Percentiles rank a stretch among this genome's conserved stretches.
phyloP scores from a whole-genome alignment of 768 basidiomycete species.

The Leccinum pellstonianum region DNA sequence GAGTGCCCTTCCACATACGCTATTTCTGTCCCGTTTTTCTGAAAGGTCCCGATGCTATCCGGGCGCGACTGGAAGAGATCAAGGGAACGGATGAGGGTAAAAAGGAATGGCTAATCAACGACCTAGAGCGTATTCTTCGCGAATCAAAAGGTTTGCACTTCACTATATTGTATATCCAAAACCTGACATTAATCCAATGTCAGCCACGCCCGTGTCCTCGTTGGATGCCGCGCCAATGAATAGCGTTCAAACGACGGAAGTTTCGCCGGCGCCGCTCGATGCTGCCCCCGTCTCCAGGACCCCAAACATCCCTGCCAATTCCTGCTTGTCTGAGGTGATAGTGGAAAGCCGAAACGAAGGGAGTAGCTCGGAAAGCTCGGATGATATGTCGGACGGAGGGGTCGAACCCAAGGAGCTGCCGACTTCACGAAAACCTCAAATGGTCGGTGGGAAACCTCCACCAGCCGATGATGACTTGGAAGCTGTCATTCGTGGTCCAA shows the following conservation, averaged over 20 bases:
- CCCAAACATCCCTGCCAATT: slow-evolving; percentile 31
- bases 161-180: background rate
- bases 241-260: slow-evolving; percentile 1
- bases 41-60: slow-evolving; percentile 43
- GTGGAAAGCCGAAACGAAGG: slow-evolving; percentile 39
- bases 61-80: slow-evolving; percentile 46
- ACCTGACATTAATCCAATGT: slow-evolving; percentile 13
- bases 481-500: slow-evolving; percentile 43
- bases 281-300: slow-evolving; percentile 10
- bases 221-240: background rate
- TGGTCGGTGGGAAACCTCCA: background rate
- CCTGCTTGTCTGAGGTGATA: slow-evolving; percentile 36
- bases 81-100: slow-evolving; percentile 24
- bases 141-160: slow-evolving; percentile 28
- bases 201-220: slow-evolving; percentile 1
- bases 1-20: slow-evolving; percentile 45
- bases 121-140: slow-evolving; percentile 39
- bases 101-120: slow-evolving; percentile 36
- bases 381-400: slow-evolving; percentile 21
- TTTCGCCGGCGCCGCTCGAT: background rate
- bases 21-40: slow-evolving; percentile 48
- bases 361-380: slow-evolving; percentile 39
- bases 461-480: slow-evolving; percentile 34
- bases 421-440: slow-evolving; percentile 1
- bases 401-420: slow-evolving; percentile 14